phyloP scores from a whole-genome alignment of 768 basidiomycete genomes.

The Floccularia luteovirens region DNA sequence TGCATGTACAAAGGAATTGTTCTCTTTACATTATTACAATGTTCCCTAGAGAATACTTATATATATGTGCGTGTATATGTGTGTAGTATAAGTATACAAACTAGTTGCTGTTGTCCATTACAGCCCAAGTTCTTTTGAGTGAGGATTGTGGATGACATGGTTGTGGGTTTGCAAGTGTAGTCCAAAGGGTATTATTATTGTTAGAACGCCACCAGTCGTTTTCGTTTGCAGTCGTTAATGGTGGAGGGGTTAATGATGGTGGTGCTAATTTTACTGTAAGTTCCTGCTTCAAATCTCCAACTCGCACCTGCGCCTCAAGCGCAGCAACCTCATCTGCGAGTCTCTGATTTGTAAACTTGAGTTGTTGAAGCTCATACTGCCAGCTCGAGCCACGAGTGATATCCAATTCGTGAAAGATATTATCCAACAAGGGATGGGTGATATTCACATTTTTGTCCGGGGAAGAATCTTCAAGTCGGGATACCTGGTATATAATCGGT shows the following conservation, averaged over 20 bases:
- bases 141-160: background rate
- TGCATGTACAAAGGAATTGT: too few relatives aligned
- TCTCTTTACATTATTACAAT: too few relatives aligned
- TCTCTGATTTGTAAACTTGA: conserved; percentile 63
- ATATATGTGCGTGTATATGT: too few relatives aligned
- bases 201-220: background rate
- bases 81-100: too few relatives aligned
- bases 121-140: conserved; percentile 5
- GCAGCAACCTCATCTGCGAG: conserved; percentile 45
- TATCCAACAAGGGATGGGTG: conserved; percentile 8
- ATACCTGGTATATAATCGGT: conserved; percentile 5
- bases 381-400: conserved; percentile 67
- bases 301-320: conserved; percentile 17
- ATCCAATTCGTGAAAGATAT: conserved; percentile 73
- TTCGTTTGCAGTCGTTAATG: background rate
- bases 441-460: background rate
- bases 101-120: conserved; percentile 1
- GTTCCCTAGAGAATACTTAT: too few relatives aligned
- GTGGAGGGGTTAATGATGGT: background rate
- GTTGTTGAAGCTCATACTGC: conserved; percentile 90
- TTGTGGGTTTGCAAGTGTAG: background rate
- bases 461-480: conserved; percentile 1
- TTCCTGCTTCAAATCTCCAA: background rate
- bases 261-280: background rate
- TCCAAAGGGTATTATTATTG: background rate